Evolutionary conservation across 2,329 filamentous ascomycete species (phyloP), one percentile per base, ranked within the genome.

Genomic region (Colletotrichum sidae): DNA sequence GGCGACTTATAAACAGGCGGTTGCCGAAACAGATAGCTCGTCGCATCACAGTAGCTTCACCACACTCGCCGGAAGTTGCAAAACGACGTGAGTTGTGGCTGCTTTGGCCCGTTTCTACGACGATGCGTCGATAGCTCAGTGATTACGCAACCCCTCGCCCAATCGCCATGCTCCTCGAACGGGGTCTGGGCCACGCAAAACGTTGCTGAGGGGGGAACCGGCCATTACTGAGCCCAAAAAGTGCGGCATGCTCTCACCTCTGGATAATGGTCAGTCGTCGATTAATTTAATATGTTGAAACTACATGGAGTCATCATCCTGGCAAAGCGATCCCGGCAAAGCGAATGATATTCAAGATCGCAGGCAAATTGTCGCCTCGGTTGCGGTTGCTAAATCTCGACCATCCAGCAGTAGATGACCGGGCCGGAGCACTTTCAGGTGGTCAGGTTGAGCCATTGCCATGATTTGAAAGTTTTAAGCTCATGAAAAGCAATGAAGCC

Each of bases 21-120:
- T 79, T 84, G 17, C 85, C 84, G 0, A 80, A 80, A 17, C 80
- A 87, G 1, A 79, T 90, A 0, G 80, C 78, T 0, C 78, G 83
- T 0, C 87, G 88, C 0, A 83, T 78, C 0, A 70, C 90, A 1
- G 79, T 90, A 1, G 86, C 80, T 0, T 63, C 90, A 1, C 84
- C 84, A 0, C 79, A 85, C 0, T 76, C 74, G 0, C 70, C 76
- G 0, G 90, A 97, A 81, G 79, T 7, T 96, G 96, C 71, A 72
- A 80, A 35, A 86, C 75, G 0, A 82, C 86, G 38, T 94, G 92
- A 69, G 86, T 90, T 45, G 81, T 96, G 4, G 94, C 91, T 0
- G 82, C 88, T 2, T 85, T 97, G 25, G 92, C 91, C 6, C 91
- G 91, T 25, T 50, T 47, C 17, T 60, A 68, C 11, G 38, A 66